Base-by-base conservation (phyloP, 345 rosid genomes). In the Populus deltoides region DNA sequence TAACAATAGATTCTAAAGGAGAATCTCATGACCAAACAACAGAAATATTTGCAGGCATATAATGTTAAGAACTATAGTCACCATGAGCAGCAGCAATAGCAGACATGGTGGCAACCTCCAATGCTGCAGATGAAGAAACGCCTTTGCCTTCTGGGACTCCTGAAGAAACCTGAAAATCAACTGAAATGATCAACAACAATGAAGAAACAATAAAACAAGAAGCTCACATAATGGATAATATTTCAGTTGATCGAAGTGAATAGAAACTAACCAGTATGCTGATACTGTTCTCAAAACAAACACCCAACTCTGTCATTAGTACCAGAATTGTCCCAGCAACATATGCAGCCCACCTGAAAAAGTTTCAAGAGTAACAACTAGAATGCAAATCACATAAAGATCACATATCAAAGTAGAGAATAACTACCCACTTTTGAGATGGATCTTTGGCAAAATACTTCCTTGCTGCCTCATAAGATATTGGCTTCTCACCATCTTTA, bases 111-210 rank as follows among this genome's bases (percentile, higher is more conserved):
- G 99, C 98, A 81, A 93, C 98, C 88, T 96, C 99, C 82, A 93
- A 91, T 2, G 99, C 88, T 36, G 99, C 98, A 81, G 99, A 96
- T 79, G 99, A 96, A 75, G 99, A 96, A 71, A 94, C 99, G 78
- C 99, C 98, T 88, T 96, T 96, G 81, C 98, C 99, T 87, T 93
- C 98, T 72, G 99, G 99, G 75, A 96, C 98, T 43, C 94, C 97
- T 83, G 98, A 96, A 76, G 91, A 91, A 81, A 96, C 98, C 99
- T 96, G 91, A 68, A 82, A 68, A 75, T 72, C 81, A 76, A 31
- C 25, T 67, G 7, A 62, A 20, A 73, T 31, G 41, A 17, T 25
- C 4, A 33, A 41, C 31, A 70, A 70, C 22, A 75, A 74, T 76
- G 67, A 36, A 45, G 65, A 68, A 47, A 4, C 17, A 47, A 47